Evolutionary conservation across 2,329 filamentous ascomycete genomes (phyloP).

Genomic region (Neofusicoccum kwambonambiense): DNA sequence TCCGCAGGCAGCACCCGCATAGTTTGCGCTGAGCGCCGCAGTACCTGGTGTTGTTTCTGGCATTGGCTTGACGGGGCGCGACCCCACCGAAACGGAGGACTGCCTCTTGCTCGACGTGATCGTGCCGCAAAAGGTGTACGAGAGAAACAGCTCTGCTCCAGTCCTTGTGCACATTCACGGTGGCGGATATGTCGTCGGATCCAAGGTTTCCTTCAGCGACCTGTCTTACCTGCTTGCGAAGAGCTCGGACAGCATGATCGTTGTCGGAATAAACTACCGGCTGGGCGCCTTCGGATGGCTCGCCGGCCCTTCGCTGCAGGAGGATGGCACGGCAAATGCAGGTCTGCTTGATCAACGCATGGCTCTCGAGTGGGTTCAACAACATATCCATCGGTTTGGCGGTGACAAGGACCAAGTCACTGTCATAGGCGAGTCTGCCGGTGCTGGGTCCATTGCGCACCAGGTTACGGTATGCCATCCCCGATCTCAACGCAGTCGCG

Average conservation of each 20-base stretch:
- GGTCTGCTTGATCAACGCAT: conserved; percentile 40
- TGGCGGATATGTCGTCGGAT: conserved; percentile 45
- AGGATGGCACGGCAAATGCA: conserved; percentile 36
- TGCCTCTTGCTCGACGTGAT: conserved; percentile 43
- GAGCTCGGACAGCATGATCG: conserved; percentile 39
- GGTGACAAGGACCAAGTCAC: conserved; percentile 40
- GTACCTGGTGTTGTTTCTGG: conserved; percentile 35
- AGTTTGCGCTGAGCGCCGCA: conserved; percentile 45
- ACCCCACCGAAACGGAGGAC: conserved; percentile 27
- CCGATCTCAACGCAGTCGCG: too few species aligned
- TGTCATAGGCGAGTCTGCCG: conserved; percentile 39
- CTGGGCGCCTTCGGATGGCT: conserved; percentile 42
- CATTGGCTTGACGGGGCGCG: too few species aligned
- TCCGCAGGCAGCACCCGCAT: not conserved
- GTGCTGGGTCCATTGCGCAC: conserved; percentile 37
- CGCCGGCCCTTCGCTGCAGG: conserved; percentile 34
- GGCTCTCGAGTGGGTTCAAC: conserved; percentile 41
- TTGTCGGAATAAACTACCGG: conserved; percentile 51
- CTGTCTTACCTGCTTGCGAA: conserved; percentile 31
- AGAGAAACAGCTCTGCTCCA: conserved; percentile 33
- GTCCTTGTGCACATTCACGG: conserved; percentile 45
- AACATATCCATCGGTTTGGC: conserved; percentile 40
- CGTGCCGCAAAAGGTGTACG: conserved; percentile 36
- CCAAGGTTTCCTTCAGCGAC: conserved; percentile 38
- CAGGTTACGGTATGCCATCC: conserved; percentile 27